Evolutionary conservation across 129 eudicot species (phyloP), one percentile per base, ranked within the genome.

Genomic region (Gnaphalium uliginosum): DNA sequence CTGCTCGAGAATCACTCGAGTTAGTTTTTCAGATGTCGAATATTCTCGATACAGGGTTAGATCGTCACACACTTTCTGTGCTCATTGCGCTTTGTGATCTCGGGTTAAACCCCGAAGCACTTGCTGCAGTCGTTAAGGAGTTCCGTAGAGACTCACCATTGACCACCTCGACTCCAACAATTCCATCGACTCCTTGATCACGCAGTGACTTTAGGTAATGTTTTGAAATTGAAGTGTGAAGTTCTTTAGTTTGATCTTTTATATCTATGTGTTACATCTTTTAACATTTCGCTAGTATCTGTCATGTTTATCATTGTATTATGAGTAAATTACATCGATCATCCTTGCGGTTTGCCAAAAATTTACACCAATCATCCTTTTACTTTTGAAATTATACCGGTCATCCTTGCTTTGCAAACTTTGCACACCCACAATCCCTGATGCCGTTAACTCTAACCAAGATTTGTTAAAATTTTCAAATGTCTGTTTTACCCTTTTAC

Each of bases 51-150:
- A 89, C 92, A 1, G 96, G 97, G 1, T 79, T 91, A 46, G 96
- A 29, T 74, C 90, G 93, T 8, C 91, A 90, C 84, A 88, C 97
- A 0, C 91, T 93, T 13, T 90, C 93, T 10, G 83, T 93, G 72
- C 88, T 93, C 15, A 79, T 93, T 73, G 84, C 97, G 10, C 93
- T 93, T 3, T 88, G 96, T 75, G 98, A 93, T 56, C 53, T 79
- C 9, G 96, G 91, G 14, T 53, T 93, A 62, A 93, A 90, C 71
- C 96, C 93, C 0, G 97, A 93, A 78, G 72, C 96, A 6, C 86
- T 93, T 41, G 91, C 96, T 67, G 89, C 92, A 58, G 86, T 93
- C 9, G 88, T 93, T 71, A 90, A 84, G 87, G 97, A 93, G 85
- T 85, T 89, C 17, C 84, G 72, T 2, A 54, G 67, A 11, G 94